Evolutionary conservation across 2,329 filamentous ascomycete species (phyloP).

Genomic region (Colletotrichum truncatum): DNA sequence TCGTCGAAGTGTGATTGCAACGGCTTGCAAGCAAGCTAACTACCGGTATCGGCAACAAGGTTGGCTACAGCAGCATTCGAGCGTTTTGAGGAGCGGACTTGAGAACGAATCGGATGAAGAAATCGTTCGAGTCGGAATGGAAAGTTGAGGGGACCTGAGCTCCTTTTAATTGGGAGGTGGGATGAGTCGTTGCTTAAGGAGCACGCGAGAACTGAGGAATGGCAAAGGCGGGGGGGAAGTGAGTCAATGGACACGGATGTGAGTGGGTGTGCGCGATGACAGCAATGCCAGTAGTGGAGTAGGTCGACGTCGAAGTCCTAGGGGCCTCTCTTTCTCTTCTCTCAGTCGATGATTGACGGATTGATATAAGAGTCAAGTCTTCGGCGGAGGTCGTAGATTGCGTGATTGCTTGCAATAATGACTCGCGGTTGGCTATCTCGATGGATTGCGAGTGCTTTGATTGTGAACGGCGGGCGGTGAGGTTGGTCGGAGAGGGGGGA

Average conservation of each 20-base stretch:
- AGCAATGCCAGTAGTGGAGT: background rate
- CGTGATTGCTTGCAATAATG: slow-evolving; percentile 28
- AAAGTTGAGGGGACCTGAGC: background rate
- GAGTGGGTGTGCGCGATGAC: slow-evolving; percentile 15
- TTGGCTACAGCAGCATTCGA: slow-evolving; percentile 31
- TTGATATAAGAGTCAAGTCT: slow-evolving; percentile 2
- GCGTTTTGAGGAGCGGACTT: background rate
- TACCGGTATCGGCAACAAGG: slow-evolving; percentile 30
- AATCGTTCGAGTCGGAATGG: background rate
- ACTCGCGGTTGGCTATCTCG: slow-evolving; percentile 9
- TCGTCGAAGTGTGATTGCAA: slow-evolving; percentile 24
- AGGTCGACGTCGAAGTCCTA: slow-evolving; percentile 5
- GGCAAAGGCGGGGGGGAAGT: slow-evolving; percentile 20
- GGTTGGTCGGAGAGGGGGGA: background rate
- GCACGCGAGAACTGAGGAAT: background rate
- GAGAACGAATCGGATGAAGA: slow-evolving; percentile 10
- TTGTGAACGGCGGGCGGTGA: background rate
- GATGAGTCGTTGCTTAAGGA: slow-evolving; percentile 4
- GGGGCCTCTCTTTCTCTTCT: slow-evolving; percentile 29
- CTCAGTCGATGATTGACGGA: slow-evolving; percentile 24
- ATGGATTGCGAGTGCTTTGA: slow-evolving; percentile 11
- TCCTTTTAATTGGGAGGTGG: background rate
- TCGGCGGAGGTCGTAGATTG: slow-evolving; percentile 19
- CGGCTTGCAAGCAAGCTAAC: slow-evolving; percentile 33
- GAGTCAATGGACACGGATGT: slow-evolving; percentile 25